Base-by-base conservation (phyloP, 345 rosid genomes). In the Sapria himalayana region DNA sequence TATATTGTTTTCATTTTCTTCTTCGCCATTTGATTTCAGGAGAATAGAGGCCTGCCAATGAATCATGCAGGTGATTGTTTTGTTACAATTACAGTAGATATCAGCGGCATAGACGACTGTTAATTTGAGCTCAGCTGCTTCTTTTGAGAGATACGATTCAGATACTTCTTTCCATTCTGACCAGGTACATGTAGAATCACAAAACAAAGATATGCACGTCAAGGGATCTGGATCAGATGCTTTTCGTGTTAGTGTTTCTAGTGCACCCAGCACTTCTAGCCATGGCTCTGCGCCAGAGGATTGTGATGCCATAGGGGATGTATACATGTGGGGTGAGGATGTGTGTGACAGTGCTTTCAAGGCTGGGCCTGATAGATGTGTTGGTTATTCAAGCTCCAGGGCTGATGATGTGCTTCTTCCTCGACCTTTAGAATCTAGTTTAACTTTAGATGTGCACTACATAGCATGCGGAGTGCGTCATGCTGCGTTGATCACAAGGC, bases 261-360 rank as follows among this genome's bases (percentile, higher is more conserved):
- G 98, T 48, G 81, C 62, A 16, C 98, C 80, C 45, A 89, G 94
- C 70, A 76, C 84, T 34, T 82, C 93, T 32, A 89, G 94, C 59
- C 98, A 89, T 49, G 93, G 94, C 42, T 89, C 94, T 55, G 93
- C 74, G 58, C 85, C 93, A 9, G 94, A 82, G 56, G 86, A 89
- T 61, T 77, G 74, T 48, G 98, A 82, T 69, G 98, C 98, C 34
- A 49, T 79, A 57, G 95, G 95, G 34, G 98, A 89, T 62, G 93
- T 89, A 43, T 89, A 79, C 54, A 62, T 89, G 43, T 89, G 95
- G 98, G 95, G 98, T 44, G 95, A 89, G 67, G 70, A 82, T 25
- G 59, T 68, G 37, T 76, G 74, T 57, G 98, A 82, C 55, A 71
- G 61, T 54, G 35, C 63, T 55, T 39, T 66, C 41, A 75, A 58